phyloP scores from a whole-genome alignment of 331 rosid genomes.

The Malus hybrid region DNA sequence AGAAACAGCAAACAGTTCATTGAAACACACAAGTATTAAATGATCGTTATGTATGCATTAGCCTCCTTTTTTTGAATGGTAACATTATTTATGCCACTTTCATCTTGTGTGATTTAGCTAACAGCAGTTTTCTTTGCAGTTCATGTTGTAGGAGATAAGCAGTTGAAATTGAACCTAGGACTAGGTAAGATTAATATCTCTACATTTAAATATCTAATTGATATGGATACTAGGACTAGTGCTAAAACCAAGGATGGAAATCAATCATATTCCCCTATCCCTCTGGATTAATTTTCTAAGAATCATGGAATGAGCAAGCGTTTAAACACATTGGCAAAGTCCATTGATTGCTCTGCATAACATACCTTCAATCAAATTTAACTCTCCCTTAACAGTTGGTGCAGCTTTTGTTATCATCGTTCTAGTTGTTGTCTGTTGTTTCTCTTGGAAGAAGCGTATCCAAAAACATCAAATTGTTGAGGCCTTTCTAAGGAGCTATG shows the following conservation, averaged over 20 bases:
- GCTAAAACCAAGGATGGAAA: neutral
- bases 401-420: no score
- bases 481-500: no score
- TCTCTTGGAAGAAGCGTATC: no score
- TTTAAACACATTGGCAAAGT: neutral
- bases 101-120: neutral
- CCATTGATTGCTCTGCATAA: neutral
- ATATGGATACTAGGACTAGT: neutral
- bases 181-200: slow-evolving; percentile 11
- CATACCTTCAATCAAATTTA: neutral
- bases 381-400: neutral
- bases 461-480: no score
- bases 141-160: neutral
- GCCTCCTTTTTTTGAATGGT: neutral
- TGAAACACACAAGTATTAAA: neutral
- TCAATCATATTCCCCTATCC: neutral
- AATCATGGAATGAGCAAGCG: neutral
- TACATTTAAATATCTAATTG: neutral
- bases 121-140: neutral
- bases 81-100: neutral
- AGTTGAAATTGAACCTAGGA: neutral
- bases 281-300: neutral
- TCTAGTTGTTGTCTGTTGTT: no score
- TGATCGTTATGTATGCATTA: neutral
- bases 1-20: neutral